These are phyloP conservation scores for Saccharomyces hybrid DNA, from an alignment of 1,139 yeast genomes.

Conservation along the genomic window DNA sequence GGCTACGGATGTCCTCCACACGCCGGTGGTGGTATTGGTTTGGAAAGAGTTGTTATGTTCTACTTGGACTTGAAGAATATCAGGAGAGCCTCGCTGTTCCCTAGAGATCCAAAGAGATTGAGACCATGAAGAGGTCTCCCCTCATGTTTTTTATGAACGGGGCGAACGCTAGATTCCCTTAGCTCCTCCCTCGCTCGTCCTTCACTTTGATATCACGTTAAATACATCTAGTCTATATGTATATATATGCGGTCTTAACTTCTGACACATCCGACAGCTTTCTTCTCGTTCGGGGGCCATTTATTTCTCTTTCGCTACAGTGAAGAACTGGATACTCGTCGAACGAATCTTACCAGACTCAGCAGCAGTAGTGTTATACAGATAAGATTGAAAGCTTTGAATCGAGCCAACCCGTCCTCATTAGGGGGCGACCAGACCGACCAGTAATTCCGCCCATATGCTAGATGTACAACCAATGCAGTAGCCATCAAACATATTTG, in stretches of 20 bases:
- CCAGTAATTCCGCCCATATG: too few relatives aligned
- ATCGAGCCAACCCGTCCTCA: too few relatives aligned
- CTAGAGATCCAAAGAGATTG: constrained; percentile 95
- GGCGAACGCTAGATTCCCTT: neutral
- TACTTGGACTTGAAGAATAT: constrained; percentile 92
- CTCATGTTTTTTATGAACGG: neutral
- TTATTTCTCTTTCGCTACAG: too few relatives aligned
- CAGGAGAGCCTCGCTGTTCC: constrained; percentile 96
- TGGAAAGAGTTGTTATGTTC: constrained; percentile 98
- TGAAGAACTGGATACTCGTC: too few relatives aligned
- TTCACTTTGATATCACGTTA: neutral
- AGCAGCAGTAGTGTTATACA: too few relatives aligned
- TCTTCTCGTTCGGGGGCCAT: neutral
- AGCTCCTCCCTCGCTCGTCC: neutral
- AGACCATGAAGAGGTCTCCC: constrained; percentile 48
- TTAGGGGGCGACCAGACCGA: too few relatives aligned
- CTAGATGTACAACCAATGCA: too few relatives aligned
- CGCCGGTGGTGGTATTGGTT: constrained; percentile 99
- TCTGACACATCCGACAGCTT: neutral
- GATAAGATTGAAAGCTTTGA: too few relatives aligned
- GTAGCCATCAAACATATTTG: too few relatives aligned
- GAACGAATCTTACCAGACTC: too few relatives aligned
- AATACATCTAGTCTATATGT: neutral
- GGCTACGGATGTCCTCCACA: constrained; percentile 95
- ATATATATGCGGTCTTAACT: neutral